Evolutionary conservation across 2,329 filamentous ascomycete species (phyloP).

Genomic region (Lachnellula occidentalis): DNA sequence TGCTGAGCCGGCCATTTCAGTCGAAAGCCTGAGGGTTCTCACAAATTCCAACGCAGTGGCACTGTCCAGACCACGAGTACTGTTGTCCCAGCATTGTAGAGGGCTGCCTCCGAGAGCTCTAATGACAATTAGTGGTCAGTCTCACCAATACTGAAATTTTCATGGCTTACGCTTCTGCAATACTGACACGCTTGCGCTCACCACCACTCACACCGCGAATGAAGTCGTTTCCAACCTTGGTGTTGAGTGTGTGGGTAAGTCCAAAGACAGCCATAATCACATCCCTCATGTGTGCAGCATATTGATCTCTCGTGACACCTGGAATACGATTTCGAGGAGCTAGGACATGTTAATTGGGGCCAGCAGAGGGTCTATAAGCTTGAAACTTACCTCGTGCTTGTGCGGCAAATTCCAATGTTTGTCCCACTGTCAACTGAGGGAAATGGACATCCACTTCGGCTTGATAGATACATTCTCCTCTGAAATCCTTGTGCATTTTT

Average conservation of each 20-base stretch:
- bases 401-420: slow-evolving; percentile 69
- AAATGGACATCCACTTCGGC: slow-evolving; percentile 73
- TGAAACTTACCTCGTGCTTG: slow-evolving; percentile 45
- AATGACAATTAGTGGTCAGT: background rate
- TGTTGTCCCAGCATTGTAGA: slow-evolving; percentile 68
- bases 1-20: slow-evolving; percentile 57
- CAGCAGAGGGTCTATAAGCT: background rate
- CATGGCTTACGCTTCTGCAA: slow-evolving; percentile 59
- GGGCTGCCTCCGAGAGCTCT: slow-evolving; percentile 43
- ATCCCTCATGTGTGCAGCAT: slow-evolving; percentile 44
- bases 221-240: slow-evolving; percentile 70
- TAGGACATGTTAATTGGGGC: background rate
- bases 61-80: slow-evolving; percentile 68
- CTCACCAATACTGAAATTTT: slow-evolving; percentile 28
- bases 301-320: slow-evolving; percentile 56
- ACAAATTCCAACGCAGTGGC: slow-evolving; percentile 70
- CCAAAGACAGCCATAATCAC: slow-evolving; percentile 66
- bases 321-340: slow-evolving; percentile 61
- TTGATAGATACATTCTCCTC: slow-evolving; percentile 67
- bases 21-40: slow-evolving; percentile 56
- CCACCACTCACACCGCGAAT: slow-evolving; percentile 67
- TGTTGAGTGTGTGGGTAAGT: slow-evolving; percentile 65
- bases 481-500: slow-evolving; percentile 54
- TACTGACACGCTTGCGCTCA: slow-evolving; percentile 74
- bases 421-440: slow-evolving; percentile 68